Base-by-base conservation (phyloP, 73 alveolate species). In the Paramecium pentaurelia region DNA sequence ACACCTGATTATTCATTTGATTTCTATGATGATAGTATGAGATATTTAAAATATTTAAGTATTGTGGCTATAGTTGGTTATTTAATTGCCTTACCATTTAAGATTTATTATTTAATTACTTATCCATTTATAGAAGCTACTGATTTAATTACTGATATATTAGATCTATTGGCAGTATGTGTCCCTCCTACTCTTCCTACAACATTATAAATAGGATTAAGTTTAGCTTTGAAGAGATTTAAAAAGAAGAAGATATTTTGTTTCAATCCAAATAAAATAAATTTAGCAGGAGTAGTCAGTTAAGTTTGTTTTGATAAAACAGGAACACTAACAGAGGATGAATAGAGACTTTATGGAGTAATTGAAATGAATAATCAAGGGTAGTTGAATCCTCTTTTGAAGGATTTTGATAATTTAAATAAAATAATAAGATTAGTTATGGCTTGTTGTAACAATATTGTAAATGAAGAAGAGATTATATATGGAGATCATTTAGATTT, bases 131-230 rank as follows among this genome's bases (percentile, higher is more conserved):
- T 80, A 9, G 27, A 34, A 8, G 30, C 47, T 40, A 42, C 49
- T 12, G 91, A 80, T 47, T 14, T 80, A 7, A 44, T 80, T 3
- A 45, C 75, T 6, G 91, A 80, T 49, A 80, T 80, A 11, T 18
- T 80, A 25, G 91, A 80, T 49, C 18, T 80, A 25, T 18, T 80
- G 38, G 75, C 91, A 38, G 91, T 80, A 22, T 80, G 91, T 80
- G 91, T 80, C 0, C 91, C 91, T 7, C 91, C 91, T 2, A 80
- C 91, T 8, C 51, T 80, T 6, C 91, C 91, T 8, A 80, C 91
- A 22, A 80, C 77, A 11, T 18, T 80, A 45, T 45, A 80, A 80
- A 80, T 80, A 45, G 91, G 91, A 12, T 47, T 80, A 27, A 80
- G 73, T 80, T 32, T 80, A 42, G 91, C 75, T 4, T 20, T 80